Conservation (phyloP, 148 eudicot genomes). For the Dysphania ambrosioides region DNA sequence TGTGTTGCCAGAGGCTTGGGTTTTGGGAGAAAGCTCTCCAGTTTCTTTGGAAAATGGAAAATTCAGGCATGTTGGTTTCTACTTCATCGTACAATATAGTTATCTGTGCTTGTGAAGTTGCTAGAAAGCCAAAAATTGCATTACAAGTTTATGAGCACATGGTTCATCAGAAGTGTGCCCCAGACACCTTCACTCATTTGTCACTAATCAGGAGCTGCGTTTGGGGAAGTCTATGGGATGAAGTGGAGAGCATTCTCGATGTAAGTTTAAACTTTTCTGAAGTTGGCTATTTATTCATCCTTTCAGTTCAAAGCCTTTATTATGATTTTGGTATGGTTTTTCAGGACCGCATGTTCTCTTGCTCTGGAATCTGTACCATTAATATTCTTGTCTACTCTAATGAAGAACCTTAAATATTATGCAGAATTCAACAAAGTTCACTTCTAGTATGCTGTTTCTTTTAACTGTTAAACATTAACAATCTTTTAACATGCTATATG, state of each 20-base stretch:
- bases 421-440: background rate
- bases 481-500: background rate
- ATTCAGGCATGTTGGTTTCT: slow-evolving; percentile 37
- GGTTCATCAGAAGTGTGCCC: slow-evolving; percentile 41
- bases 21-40: slow-evolving; percentile 64
- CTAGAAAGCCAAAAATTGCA: slow-evolving; percentile 55
- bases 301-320: background rate
- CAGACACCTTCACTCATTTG: slow-evolving; percentile 58
- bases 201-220: slow-evolving; percentile 60
- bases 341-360: background rate
- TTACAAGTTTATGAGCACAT: slow-evolving; percentile 58
- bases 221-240: slow-evolving; percentile 63
- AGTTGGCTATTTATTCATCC: background rate
- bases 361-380: background rate
- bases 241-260: slow-evolving; percentile 46
- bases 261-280: slow-evolving; percentile 34
- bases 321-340: background rate
- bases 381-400: background rate
- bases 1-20: slow-evolving; percentile 58
- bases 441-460: background rate
- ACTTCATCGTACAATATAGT: slow-evolving; percentile 58
- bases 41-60: slow-evolving; percentile 62
- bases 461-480: background rate
- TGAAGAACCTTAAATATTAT: background rate
- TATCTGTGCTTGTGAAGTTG: slow-evolving; percentile 69